These are phyloP conservation scores for Candida nanaspora DNA, from an alignment of 805 yeast species.

Conservation along the genomic window DNA sequence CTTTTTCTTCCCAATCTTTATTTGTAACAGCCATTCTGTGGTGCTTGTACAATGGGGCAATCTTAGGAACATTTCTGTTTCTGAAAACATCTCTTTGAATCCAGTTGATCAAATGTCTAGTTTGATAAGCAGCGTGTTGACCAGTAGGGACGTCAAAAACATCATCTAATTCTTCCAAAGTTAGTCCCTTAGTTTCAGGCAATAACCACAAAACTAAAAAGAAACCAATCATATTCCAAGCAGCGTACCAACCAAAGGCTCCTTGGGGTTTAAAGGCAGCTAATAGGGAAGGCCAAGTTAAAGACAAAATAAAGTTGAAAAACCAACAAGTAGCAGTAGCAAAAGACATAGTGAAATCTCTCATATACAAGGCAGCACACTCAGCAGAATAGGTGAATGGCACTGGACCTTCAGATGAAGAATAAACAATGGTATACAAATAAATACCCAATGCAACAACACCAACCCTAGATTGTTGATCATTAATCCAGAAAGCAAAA, in stretches of 20 bases:
- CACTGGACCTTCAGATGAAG: conserved; percentile 85
- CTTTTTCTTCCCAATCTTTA: conserved; percentile 56
- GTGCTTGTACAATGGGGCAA: conserved; percentile 50
- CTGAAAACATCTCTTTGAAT: conserved; percentile 43
- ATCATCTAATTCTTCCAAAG: conserved; percentile 72
- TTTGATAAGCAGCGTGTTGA: conserved; percentile 47
- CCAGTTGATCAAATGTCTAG: conserved; percentile 31
- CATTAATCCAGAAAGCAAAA: conserved; percentile 65
- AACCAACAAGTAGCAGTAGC: conserved; percentile 75
- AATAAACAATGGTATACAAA: conserved; percentile 63
- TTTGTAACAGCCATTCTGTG: conserved; percentile 56
- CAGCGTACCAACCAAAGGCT: conserved; percentile 86
- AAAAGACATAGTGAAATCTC: conserved; percentile 75
- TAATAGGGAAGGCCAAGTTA: conserved; percentile 73
- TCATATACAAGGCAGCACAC: conserved; percentile 68
- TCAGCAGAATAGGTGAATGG: conserved; percentile 88
- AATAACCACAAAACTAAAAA: conserved; percentile 63
- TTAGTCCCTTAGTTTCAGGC: conserved; percentile 66
- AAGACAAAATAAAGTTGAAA: conserved; percentile 60
- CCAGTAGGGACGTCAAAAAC: conserved; percentile 56
- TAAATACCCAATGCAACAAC: conserved; percentile 69
- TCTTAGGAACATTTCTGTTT: conserved; percentile 36
- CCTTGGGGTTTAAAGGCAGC: conserved; percentile 70
- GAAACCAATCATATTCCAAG: conserved; percentile 69
- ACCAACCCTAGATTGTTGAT: conserved; percentile 42